Conservation (phyloP, 1,139 yeast genomes). For the Candida gigantensis region DNA sequence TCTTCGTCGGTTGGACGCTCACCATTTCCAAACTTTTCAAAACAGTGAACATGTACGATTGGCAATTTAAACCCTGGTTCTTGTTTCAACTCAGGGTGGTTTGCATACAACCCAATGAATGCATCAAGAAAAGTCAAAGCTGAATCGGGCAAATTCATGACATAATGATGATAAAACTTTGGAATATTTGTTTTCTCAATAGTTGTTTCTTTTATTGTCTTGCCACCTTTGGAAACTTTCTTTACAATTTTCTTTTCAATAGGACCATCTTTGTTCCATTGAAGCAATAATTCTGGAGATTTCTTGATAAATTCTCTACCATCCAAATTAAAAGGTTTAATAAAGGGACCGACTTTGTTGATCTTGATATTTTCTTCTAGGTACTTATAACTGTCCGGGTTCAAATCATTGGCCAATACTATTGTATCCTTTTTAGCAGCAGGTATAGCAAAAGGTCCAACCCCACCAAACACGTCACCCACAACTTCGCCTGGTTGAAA, state of each 20-base stretch:
- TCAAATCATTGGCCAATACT: constrained; percentile 89
- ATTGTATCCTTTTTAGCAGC: constrained; percentile 83
- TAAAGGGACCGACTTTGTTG: constrained; percentile 66
- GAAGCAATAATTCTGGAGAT: constrained; percentile 54
- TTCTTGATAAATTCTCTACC: constrained; percentile 77
- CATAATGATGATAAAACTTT: constrained; percentile 64
- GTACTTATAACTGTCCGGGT: constrained; percentile 80
- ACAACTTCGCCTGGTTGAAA: constrained; percentile 72
- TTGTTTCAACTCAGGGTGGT: constrained; percentile 33
- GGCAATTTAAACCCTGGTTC: constrained; percentile 64
- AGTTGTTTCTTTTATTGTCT: constrained; percentile 26
- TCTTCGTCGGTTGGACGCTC: constrained; percentile 62
- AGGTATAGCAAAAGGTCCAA: constrained; percentile 97
- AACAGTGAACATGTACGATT: constrained; percentile 83
- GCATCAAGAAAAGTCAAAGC: constrained; percentile 85
- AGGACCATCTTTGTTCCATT: constrained; percentile 30
- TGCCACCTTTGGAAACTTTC: constrained; percentile 31
- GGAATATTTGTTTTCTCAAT: constrained; percentile 52
- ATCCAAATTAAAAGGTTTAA: constrained; percentile 68
- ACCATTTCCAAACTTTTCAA: constrained; percentile 76
- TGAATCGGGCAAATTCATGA: constrained; percentile 94
- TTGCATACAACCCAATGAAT: constrained; percentile 66
- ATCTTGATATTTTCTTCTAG: constrained; percentile 61
- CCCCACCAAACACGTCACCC: constrained; percentile 97
- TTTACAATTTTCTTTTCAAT: constrained; percentile 33